Percentiles rank a stretch among this genome's conserved stretches.
Conservation (phyloP, 2,329 filamentous ascomycete species). For the Parastagonospora nodorum region DNA sequence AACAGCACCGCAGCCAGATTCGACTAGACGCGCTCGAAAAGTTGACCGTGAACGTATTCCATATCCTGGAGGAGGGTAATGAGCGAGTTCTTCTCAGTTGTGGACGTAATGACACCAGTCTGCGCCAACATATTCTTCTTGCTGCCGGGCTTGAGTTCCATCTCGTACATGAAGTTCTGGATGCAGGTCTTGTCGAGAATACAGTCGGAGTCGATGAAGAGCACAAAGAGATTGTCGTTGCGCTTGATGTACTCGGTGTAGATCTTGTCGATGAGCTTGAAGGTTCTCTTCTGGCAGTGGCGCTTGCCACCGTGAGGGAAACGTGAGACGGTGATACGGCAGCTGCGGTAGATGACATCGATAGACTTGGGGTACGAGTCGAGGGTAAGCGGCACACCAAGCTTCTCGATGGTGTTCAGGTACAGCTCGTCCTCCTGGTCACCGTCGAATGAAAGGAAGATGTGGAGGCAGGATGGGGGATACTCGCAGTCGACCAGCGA, state of each 20-base stretch:
- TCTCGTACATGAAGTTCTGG: slow-evolving; percentile 98
- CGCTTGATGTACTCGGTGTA: slow-evolving; percentile 84
- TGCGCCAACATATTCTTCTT: slow-evolving; percentile 93
- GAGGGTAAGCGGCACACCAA: slow-evolving; percentile 79
- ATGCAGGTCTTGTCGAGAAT: slow-evolving; percentile 89
- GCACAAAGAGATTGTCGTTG: slow-evolving; percentile 90
- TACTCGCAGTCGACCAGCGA: slow-evolving; percentile 95
- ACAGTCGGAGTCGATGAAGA: slow-evolving; percentile 98
- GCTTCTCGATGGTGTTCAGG: slow-evolving; percentile 79
- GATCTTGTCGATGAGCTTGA: slow-evolving; percentile 89
- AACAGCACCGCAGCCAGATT: slow-evolving; percentile 91
- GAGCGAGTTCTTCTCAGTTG: slow-evolving; percentile 83
- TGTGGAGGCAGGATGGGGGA: slow-evolving; percentile 86
- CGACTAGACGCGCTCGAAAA: slow-evolving; percentile 94
- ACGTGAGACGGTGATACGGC: slow-evolving; percentile 85
- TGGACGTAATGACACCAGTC: slow-evolving; percentile 96
- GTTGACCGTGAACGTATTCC: slow-evolving; percentile 96
- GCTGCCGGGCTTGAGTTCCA: slow-evolving; percentile 95
- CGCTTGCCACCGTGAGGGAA: slow-evolving; percentile 94
- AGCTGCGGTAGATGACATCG: slow-evolving; percentile 81
- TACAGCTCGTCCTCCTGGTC: slow-evolving; percentile 88
- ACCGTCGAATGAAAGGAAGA: slow-evolving; percentile 94
- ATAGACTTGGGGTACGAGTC: slow-evolving; percentile 86
- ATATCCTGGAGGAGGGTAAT: slow-evolving; percentile 95
- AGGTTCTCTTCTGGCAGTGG: slow-evolving; percentile 91